Conservation (phyloP, 306 rosid genomes). For the Quercus variabilis region DNA sequence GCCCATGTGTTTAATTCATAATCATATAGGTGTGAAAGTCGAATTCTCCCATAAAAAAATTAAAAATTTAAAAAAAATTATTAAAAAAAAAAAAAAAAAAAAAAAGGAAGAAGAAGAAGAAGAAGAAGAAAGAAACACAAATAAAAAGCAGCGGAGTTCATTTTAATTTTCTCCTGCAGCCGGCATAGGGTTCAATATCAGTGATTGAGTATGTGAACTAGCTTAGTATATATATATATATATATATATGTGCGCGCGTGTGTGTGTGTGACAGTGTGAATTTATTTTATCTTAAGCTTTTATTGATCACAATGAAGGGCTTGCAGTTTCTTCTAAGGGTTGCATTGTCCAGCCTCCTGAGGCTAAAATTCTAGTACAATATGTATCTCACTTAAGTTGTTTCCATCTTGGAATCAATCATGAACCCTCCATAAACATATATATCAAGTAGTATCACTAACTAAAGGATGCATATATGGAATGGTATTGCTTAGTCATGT, state of each 20-base stretch:
- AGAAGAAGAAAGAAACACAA: no score
- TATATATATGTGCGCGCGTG: not conserved
- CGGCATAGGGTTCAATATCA: not conserved
- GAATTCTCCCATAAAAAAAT: not conserved
- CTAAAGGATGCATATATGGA: not conserved
- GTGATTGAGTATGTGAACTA: not conserved
- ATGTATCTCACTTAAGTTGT: not conserved
- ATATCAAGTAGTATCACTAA: not conserved
- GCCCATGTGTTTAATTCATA: not conserved
- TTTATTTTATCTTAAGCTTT: not conserved
- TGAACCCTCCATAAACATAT: not conserved
- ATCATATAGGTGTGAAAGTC: not conserved
- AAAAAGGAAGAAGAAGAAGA: no score
- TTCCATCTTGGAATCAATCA: not conserved
- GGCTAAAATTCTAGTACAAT: not conserved
- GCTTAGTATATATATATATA: not conserved
- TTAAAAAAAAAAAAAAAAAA: no score
- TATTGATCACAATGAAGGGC: not conserved
- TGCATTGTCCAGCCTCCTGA: not conserved
- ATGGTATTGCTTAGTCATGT: not conserved
- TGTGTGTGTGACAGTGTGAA: not conserved
- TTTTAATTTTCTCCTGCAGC: not conserved
- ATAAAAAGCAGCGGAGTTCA: not conserved
- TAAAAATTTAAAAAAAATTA: no score
- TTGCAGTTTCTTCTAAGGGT: not conserved